A percentile compares a stretch with the other conserved stretches of the same genome.
Evolutionary conservation across 441 rosid species (phyloP).

Genomic region (Erodium moschatum): DNA sequence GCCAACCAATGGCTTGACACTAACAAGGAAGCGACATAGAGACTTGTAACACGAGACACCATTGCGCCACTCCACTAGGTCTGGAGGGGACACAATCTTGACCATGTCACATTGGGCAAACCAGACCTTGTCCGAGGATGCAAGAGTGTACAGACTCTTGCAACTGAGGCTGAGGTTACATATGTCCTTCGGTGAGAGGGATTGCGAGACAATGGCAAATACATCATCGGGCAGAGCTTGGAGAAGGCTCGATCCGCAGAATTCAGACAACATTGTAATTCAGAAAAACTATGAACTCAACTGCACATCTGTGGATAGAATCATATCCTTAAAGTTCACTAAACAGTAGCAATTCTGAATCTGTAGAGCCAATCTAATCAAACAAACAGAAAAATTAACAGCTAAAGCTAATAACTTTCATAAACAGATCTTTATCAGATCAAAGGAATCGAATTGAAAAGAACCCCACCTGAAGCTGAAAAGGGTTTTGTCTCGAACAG

Average conservation of each 20-base stretch:
- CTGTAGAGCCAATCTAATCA: background rate
- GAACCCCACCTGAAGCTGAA: constrained; percentile 18
- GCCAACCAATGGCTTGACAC: constrained; percentile 58
- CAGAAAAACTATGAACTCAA: constrained; percentile 20
- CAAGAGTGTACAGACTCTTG: constrained; percentile 36
- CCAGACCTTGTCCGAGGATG: constrained; percentile 62
- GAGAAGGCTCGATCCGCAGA: constrained; percentile 44
- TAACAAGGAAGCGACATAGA: constrained; percentile 53
- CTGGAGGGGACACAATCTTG: constrained; percentile 38
- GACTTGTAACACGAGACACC: constrained; percentile 52
- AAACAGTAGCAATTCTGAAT: constrained; percentile 11
- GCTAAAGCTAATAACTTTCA: constrained; percentile 3
- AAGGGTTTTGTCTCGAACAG: constrained; percentile 13
- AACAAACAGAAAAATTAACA: background rate
- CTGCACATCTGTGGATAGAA: background rate
- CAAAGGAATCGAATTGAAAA: constrained; percentile 3
- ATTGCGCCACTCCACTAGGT: constrained; percentile 59
- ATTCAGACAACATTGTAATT: constrained; percentile 31
- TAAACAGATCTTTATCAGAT: background rate
- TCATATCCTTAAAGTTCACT: background rate
- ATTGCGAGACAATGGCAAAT: constrained; percentile 45
- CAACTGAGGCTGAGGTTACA: constrained; percentile 57
- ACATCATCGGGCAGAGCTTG: constrained; percentile 68
- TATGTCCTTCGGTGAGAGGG: constrained; percentile 48
- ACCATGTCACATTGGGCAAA: constrained; percentile 53